A percentile compares a stretch with the other conserved stretches of the same genome.
phyloP scores from a whole-genome alignment of 106 monocot genomes.

The Platanthera zijinensis region DNA sequence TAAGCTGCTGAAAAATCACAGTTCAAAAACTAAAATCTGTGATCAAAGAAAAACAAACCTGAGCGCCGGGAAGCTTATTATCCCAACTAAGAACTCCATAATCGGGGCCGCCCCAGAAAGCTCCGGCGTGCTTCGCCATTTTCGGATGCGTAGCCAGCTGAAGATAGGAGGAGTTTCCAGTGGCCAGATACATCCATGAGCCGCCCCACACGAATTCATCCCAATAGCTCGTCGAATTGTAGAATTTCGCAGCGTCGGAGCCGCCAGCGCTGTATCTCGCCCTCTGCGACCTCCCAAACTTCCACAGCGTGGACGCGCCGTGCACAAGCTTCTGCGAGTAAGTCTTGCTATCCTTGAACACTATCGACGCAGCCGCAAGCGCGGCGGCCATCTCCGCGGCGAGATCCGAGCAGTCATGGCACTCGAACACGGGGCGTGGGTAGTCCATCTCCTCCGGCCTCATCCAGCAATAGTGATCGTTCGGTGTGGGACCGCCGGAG shows the following conservation, averaged over 20 bases:
- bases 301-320: slow-evolving; percentile 62
- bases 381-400: slow-evolving; percentile 88
- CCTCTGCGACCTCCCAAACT: slow-evolving; percentile 51
- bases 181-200: slow-evolving; percentile 84
- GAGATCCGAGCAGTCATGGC: slow-evolving; percentile 74
- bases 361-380: slow-evolving; percentile 72
- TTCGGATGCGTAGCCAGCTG: slow-evolving; percentile 51
- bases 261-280: slow-evolving; percentile 42
- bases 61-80: slow-evolving; percentile 88
- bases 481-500: slow-evolving; percentile 34
- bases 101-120: slow-evolving; percentile 83
- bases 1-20: no score
- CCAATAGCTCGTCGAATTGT: slow-evolving; percentile 63
- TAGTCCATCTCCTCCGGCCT: slow-evolving; percentile 80
- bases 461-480: slow-evolving; percentile 93
- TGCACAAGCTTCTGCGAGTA: slow-evolving; percentile 92
- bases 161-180: slow-evolving; percentile 70
- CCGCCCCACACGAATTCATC: slow-evolving; percentile 93
- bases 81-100: slow-evolving; percentile 96
- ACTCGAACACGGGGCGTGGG: slow-evolving; percentile 62
- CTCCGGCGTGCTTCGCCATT: slow-evolving; percentile 77
- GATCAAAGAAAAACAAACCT: slow-evolving; percentile 30
- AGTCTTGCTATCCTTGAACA: slow-evolving; percentile 76
- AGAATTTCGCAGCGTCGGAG: slow-evolving; percentile 29
- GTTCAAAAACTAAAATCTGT: no score